Conservation (phyloP, 805 yeast genomes). For the Sungouiozyma ichnusensis region DNA sequence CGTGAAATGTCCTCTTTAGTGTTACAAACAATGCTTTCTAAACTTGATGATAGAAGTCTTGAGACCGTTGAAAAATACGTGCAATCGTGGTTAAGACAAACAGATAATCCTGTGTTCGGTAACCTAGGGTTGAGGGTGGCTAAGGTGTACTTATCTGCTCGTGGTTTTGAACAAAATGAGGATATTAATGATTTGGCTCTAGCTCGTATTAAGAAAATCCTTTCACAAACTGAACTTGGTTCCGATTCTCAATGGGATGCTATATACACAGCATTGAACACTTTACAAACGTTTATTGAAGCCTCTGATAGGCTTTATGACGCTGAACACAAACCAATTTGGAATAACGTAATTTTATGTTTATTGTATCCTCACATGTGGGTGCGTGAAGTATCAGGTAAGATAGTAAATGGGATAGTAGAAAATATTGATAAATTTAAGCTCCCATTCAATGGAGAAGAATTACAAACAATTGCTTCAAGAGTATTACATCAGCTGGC, state of each 20-base stretch:
- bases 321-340: constrained; percentile 30
- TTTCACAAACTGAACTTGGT: constrained; percentile 30
- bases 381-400: constrained; percentile 63
- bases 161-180: constrained; percentile 33
- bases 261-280: constrained; percentile 54
- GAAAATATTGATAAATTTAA: constrained; percentile 29
- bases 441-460: constrained; percentile 31
- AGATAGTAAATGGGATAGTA: constrained; percentile 47
- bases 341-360: constrained; percentile 43
- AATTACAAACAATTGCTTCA: constrained; percentile 58
- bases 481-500: constrained; percentile 67
- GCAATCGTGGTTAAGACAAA: constrained; percentile 54
- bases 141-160: constrained; percentile 45
- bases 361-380: constrained; percentile 84
- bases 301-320: constrained; percentile 27
- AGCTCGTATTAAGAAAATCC: constrained; percentile 24
- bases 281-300: constrained; percentile 36
- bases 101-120: constrained; percentile 39
- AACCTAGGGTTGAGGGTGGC: constrained; percentile 70
- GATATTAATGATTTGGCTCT: constrained; percentile 35
- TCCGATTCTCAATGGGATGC: constrained; percentile 63
- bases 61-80: constrained; percentile 30
- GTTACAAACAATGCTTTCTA: constrained; percentile 43
- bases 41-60: constrained; percentile 32
- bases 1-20: constrained; percentile 72